phyloP scores from a whole-genome alignment of 495 filamentous ascomycete genomes.

The Trichoderma erinaceum region DNA sequence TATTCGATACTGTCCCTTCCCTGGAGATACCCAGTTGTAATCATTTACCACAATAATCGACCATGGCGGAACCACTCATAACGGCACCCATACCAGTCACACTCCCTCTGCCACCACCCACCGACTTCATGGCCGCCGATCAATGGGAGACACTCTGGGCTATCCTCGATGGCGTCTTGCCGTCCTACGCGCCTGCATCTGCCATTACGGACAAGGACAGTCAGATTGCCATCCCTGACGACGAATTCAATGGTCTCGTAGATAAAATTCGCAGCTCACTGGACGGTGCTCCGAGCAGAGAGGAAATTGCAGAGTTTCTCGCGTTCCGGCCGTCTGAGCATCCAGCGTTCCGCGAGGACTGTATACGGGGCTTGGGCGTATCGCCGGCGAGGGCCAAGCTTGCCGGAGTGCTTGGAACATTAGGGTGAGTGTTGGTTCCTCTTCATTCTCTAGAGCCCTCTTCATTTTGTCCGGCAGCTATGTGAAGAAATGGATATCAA shows the following conservation, averaged over 20 bases:
- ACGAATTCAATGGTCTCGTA: conserved; percentile 5
- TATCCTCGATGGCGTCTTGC: conserved; percentile 14
- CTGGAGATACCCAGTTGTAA: too few species aligned
- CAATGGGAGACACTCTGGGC: conserved; percentile 14
- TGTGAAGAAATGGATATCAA: background rate
- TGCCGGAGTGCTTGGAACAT: conserved; percentile 23
- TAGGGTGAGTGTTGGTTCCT: conserved; percentile 25
- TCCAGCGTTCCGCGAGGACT: conserved; percentile 23
- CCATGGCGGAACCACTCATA: background rate
- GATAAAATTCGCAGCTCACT: background rate
- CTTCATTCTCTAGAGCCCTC: conserved; percentile 17
- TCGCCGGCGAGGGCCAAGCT: conserved; percentile 26
- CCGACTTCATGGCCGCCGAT: conserved; percentile 10
- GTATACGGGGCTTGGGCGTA: conserved; percentile 24
- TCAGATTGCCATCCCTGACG: conserved; percentile 15
- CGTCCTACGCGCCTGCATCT: background rate
- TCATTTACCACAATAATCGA: background rate
- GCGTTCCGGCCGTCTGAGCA: conserved; percentile 26
- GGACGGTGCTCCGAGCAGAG: background rate
- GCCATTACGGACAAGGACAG: background rate
- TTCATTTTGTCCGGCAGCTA: background rate
- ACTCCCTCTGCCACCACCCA: background rate
- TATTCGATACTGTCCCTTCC: too few species aligned
- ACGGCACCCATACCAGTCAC: background rate
- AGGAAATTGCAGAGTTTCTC: conserved; percentile 32